Evolutionary conservation across 257 asterid species (phyloP), one percentile per base, ranked within the genome.

Genomic region (Ehretia macrophylla): DNA sequence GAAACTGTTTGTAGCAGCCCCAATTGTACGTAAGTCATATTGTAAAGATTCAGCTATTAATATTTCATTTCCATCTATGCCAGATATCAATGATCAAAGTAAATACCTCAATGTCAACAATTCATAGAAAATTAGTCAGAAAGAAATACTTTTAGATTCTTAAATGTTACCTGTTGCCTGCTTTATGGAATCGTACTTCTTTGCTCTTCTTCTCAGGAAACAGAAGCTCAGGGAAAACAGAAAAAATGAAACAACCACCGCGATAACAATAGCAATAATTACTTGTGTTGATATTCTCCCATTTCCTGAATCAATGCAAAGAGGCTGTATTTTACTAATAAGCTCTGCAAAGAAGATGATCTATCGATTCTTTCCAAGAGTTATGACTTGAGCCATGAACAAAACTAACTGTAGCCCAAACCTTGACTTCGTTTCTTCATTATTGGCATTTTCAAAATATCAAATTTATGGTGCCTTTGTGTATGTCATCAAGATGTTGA

Each of bases 1-100:
- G 20, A 69, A 69, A 11, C 57, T 23, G 23, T 69, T 38, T 9
- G 75, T 69, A 21, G 59, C 58, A 11, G 48, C 62, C 50, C 32
- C 55, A 5, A 69, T 51, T 56, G 55, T 32, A 42, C 21, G 20
- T 0, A 58, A 22, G 21, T 18, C 32, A 22, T 61, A 68, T 10
- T 68, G 38, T 1, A 17, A 23, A 8, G 59, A 60, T 39, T 68
- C 73, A 0, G 52, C 42, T 1, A 5, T 23, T 14, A 14, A 8
- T 8, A 20, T 46, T 13, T 17, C 51, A 11, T n/a, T 11, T 59
- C 17, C 27, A 27, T 27, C 35, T 27, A 6, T 27, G 35, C 4
- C 35, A 27, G 35, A 27, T 27, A 6, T 6, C 35, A 27, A 27
- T 27, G 3, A 27, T 27, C 3, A 42, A 42, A 14, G 16, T 10